These are phyloP conservation scores for Penicillium egyptiacum DNA, from an alignment of 495 filamentous ascomycete genomes.

Conservation along the genomic window DNA sequence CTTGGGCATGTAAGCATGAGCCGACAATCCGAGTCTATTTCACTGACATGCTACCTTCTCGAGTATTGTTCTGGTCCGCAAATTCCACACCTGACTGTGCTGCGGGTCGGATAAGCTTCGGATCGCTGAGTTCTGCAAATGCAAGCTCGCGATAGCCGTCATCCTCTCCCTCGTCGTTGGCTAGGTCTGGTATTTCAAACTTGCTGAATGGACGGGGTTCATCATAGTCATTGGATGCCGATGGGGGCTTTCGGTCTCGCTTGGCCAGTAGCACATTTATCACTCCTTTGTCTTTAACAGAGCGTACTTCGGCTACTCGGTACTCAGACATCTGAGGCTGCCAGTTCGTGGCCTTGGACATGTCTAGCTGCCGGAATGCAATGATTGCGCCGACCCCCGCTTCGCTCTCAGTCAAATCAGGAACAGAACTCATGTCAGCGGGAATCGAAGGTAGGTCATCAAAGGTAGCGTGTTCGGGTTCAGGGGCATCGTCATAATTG, in stretches of 20 bases:
- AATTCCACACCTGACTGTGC: slow-evolving; percentile 13
- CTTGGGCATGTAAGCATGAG: slow-evolving; percentile 40
- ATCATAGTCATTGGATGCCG: slow-evolving; percentile 48
- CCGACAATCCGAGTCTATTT: slow-evolving; percentile 35
- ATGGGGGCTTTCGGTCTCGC: slow-evolving; percentile 59
- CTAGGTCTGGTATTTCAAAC: slow-evolving; percentile 65
- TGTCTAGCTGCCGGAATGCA: slow-evolving; percentile 73
- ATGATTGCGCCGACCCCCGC: slow-evolving; percentile 66
- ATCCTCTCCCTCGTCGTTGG: slow-evolving; percentile 54
- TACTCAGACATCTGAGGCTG: slow-evolving; percentile 68
- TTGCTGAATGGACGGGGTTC: slow-evolving; percentile 60
- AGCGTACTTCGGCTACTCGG: slow-evolving; percentile 64
- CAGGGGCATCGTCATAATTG: slow-evolving; percentile 53
- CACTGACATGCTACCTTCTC: slow-evolving; percentile 46
- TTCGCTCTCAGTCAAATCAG: slow-evolving; percentile 52
- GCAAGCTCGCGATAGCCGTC: slow-evolving; percentile 53
- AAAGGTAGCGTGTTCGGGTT: slow-evolving; percentile 20
- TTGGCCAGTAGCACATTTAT: slow-evolving; percentile 66
- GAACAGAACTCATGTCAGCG: slow-evolving; percentile 55
- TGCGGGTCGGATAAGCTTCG: slow-evolving; percentile 56
- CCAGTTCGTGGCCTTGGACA: slow-evolving; percentile 76
- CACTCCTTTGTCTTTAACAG: slow-evolving; percentile 44
- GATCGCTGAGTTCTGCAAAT: slow-evolving; percentile 60
- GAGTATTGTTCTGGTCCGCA: slow-evolving; percentile 20
- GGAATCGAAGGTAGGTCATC: slow-evolving; percentile 70